These are phyloP conservation scores for Candida frijolesensis DNA, from an alignment of 1,139 yeast species.

Conservation along the genomic window DNA sequence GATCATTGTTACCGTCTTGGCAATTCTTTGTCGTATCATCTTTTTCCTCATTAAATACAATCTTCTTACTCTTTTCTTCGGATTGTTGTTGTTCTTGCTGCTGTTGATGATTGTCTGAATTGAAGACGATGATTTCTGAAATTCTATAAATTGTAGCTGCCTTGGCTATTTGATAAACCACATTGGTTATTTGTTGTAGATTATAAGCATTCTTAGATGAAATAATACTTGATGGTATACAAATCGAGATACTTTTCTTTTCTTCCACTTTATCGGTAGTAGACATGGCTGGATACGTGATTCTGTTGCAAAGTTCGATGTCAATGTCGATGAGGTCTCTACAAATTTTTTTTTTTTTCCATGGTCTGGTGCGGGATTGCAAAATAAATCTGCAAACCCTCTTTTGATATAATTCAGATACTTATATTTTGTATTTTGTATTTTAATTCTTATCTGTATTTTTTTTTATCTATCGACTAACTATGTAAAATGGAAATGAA, in stretches of 20 bases:
- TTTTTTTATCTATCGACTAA: slow-evolving; percentile 18
- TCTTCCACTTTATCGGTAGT: slow-evolving; percentile 27
- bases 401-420: too few relatives aligned
- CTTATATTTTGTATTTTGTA: too few relatives aligned
- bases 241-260: slow-evolving; percentile 42
- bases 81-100: slow-evolving; percentile 24
- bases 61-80: slow-evolving; percentile 30
- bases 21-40: slow-evolving; percentile 11
- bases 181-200: slow-evolving; percentile 70
- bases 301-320: not conserved
- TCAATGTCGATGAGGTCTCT: slow-evolving; percentile 1
- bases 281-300: too few relatives aligned
- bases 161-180: slow-evolving; percentile 78
- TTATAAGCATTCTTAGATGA: slow-evolving; percentile 56
- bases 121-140: slow-evolving; percentile 71
- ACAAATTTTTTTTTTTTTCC: slow-evolving; percentile 5
- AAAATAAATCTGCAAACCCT: too few relatives aligned
- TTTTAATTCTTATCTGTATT: slow-evolving; percentile 3
- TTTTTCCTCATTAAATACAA: slow-evolving; percentile 33
- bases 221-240: slow-evolving; percentile 67
- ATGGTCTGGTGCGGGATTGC: too few relatives aligned
- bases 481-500: slow-evolving; percentile 2
- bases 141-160: slow-evolving; percentile 70
- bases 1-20: slow-evolving; percentile 17
- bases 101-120: slow-evolving; percentile 33